A percentile compares a stretch with the other conserved stretches of the same genome.
phyloP scores from a whole-genome alignment of 805 yeast species.

The Yarrowia divulgata region DNA sequence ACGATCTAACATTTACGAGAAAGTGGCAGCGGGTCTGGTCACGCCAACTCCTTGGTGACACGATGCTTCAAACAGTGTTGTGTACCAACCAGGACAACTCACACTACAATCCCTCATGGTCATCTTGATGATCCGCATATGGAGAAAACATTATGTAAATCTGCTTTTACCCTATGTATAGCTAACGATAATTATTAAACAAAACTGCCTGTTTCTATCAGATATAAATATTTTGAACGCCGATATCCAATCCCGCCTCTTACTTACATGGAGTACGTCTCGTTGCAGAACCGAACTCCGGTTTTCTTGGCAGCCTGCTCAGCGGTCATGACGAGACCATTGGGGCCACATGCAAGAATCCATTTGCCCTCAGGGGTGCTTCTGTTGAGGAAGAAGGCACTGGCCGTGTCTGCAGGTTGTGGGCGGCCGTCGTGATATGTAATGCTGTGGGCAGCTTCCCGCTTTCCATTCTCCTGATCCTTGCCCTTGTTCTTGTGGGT shows the following conservation, averaged over 20 bases:
- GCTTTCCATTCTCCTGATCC: constrained; percentile 21
- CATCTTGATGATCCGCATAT: too few species aligned
- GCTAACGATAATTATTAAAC: not conserved
- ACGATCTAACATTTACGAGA: too few species aligned
- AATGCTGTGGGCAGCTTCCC: not conserved
- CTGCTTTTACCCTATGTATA: not conserved
- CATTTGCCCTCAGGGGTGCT: constrained; percentile 53
- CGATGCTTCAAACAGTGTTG: too few species aligned
- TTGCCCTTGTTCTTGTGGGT: constrained; percentile 38
- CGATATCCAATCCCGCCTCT: not conserved
- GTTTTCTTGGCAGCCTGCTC: constrained; percentile 79
- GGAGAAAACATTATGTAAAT: not conserved
- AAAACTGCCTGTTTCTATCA: not conserved
- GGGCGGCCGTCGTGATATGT: constrained; percentile 21
- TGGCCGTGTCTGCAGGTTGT: constrained; percentile 43
- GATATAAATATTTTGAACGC: constrained; percentile 24
- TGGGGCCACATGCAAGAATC: constrained; percentile 91
- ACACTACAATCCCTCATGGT: too few species aligned
- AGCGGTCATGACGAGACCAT: constrained; percentile 73
- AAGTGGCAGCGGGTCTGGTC: too few species aligned
- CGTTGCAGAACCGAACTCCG: constrained; percentile 53
- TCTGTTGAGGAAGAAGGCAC: constrained; percentile 37
- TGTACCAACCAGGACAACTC: too few species aligned
- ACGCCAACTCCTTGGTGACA: too few species aligned
- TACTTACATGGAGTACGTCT: constrained; percentile 42